These are phyloP conservation scores for Termitomyces sp. DNA, from an alignment of 768 basidiomycete species.

Conservation along the genomic window DNA sequence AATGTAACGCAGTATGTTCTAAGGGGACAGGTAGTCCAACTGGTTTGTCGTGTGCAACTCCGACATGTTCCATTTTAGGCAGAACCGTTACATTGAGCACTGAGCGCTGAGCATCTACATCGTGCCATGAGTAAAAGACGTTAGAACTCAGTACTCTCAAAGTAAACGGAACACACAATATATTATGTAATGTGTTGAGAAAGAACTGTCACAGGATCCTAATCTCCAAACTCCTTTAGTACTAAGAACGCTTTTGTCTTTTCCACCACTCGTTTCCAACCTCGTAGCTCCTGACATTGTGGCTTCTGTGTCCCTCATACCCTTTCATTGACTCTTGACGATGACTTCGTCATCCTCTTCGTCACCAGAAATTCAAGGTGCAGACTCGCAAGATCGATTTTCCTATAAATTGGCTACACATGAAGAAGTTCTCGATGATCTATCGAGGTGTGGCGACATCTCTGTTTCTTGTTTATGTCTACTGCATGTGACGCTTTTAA, in stretches of 20 bases:
- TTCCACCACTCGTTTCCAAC: neutral
- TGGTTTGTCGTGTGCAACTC: no score
- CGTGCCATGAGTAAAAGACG: no score
- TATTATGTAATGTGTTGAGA: no score
- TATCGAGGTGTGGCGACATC: slow-evolving; percentile 65
- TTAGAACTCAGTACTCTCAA: no score
- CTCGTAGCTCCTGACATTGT: slow-evolving; percentile 14
- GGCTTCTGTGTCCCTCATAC: slow-evolving; percentile 24
- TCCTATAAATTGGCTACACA: slow-evolving; percentile 73
- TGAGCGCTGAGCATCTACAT: no score
- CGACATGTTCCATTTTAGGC: no score
- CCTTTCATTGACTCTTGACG: slow-evolving; percentile 19
- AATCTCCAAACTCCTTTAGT: no score
- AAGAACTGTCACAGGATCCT: neutral
- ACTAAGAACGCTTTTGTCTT: no score
- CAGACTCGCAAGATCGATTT: slow-evolving; percentile 35
- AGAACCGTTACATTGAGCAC: no score
- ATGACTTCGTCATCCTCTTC: slow-evolving; percentile 81
- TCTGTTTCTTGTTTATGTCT: slow-evolving; percentile 1
- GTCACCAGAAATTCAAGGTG: slow-evolving; percentile 62
- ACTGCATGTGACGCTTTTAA: slow-evolving; percentile 4
- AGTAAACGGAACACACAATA: no score
- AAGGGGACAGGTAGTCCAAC: no score
- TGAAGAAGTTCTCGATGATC: slow-evolving; percentile 87
- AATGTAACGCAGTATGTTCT: no score